A percentile compares a stretch with the other conserved stretches of the same genome.
Conservation (phyloP, 306 rosid genomes). For the Inga oerstediana region DNA sequence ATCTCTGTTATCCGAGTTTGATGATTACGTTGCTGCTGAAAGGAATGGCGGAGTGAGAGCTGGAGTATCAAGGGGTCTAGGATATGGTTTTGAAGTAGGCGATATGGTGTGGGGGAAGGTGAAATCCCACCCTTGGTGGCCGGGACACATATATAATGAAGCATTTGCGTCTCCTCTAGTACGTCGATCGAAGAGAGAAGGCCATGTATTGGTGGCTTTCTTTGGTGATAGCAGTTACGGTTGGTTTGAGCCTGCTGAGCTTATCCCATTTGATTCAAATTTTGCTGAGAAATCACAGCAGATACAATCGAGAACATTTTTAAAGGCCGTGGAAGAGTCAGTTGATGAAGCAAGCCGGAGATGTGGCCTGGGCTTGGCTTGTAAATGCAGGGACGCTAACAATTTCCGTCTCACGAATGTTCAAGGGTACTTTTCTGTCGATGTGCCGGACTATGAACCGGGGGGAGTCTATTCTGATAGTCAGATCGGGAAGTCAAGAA, state of each 20-base stretch:
- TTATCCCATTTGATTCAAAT: slow-evolving; percentile 72
- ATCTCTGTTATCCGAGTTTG: slow-evolving; percentile 71
- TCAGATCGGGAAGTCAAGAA: slow-evolving; percentile 70
- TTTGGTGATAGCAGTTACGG: slow-evolving; percentile 98
- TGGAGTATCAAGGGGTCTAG: slow-evolving; percentile 62
- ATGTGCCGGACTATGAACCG: slow-evolving; percentile 84
- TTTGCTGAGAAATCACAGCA: slow-evolving; percentile 82
- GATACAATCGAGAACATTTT: slow-evolving; percentile 57
- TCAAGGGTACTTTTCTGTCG: slow-evolving; percentile 70
- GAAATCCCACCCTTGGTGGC: slow-evolving; percentile 99
- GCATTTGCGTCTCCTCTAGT: slow-evolving; percentile 72
- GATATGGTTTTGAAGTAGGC: slow-evolving; percentile 75
- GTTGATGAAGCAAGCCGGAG: slow-evolving; percentile 84
- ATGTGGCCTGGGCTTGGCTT: slow-evolving; percentile 66
- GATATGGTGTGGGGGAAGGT: slow-evolving; percentile 99
- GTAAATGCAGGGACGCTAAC: slow-evolving; percentile 70
- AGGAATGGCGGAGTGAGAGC: slow-evolving; percentile 44
- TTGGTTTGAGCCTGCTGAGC: slow-evolving; percentile 93
- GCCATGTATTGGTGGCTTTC: slow-evolving; percentile 83
- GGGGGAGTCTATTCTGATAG: slow-evolving; percentile 67
- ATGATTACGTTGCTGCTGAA: slow-evolving; percentile 78
- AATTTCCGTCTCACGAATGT: slow-evolving; percentile 59
- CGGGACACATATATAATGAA: slow-evolving; percentile 85
- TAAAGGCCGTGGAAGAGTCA: slow-evolving; percentile 93
- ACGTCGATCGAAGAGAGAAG: slow-evolving; percentile 77